Evolutionary conservation across 2,329 filamentous ascomycete species (phyloP), one percentile per base, ranked within the genome.

Genomic region (Trichoderma asperellum): DNA sequence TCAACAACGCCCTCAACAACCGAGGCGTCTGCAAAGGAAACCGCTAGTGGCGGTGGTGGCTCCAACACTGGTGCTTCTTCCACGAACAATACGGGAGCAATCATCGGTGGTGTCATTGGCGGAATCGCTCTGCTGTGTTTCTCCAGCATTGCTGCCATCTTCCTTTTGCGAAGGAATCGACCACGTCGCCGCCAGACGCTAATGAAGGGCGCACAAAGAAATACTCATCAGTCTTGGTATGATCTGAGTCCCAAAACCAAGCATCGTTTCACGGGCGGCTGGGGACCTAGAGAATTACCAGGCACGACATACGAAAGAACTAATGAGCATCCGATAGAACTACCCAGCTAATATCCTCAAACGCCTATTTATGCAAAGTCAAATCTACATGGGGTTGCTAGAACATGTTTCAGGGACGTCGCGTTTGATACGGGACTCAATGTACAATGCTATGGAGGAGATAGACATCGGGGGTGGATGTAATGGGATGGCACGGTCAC

Each of bases 81-180:
- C 0, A 12, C 74, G 2, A 77, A 73, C 62, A 77, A 77, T 59
- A 76, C 70, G 1, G 76, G 75, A 6, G 74, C 75, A 34, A 80
- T 81, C 43, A 71, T 80, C 12, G 79, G 78, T 6, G 80, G 78
- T 5, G 74, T 77, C 2, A 68, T 81, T 14, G 79, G 78, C 7
- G 77, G 78, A 1, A 67, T 81, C 2, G 78, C 75, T 2, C 72
- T 81, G 2, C 18, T 82, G 2, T 79, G 79, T 68, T 73, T 74
- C 21, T 78, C 74, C 0, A 71, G 55, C 5, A 66, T 78, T n/a
- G 71, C 65, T 10, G 64, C 70, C 27, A 47, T 74, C n/a, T 71
- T 70, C 21, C 34, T 74, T 16, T 56, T 73, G n/a, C 68, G 71
- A 12, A 66, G 68, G 2, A 70, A 71, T 43, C 43, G 34, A 21